These are phyloP conservation scores for Bonia amplexicaulis DNA, from an alignment of 176 grass and related monocot genomes.

Conservation along the genomic window DNA sequence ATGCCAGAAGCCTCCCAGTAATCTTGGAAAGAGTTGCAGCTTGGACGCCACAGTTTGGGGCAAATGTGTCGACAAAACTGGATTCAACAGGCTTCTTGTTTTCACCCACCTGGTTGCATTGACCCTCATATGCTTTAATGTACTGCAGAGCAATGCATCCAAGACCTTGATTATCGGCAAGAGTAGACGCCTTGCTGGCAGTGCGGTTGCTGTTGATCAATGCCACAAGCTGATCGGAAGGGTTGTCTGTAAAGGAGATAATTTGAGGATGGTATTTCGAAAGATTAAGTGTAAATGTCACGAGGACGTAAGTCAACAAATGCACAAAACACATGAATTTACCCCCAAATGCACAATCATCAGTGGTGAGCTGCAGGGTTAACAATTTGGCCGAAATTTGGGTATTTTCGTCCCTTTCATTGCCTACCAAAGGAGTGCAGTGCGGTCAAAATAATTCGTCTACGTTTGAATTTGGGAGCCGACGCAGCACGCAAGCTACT, in stretches of 20 bases:
- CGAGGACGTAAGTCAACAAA: not conserved
- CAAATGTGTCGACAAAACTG: slow-evolving; percentile 64
- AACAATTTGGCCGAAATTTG: no score
- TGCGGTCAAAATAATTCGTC: no score
- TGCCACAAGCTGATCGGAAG: slow-evolving; percentile 67
- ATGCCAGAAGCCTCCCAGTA: slow-evolving; percentile 69
- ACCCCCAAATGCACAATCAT: not conserved
- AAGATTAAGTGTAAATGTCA: not conserved
- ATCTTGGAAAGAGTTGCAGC: slow-evolving; percentile 58
- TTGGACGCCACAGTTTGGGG: slow-evolving; percentile 71
- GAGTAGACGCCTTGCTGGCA: slow-evolving; percentile 54
- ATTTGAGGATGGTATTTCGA: not conserved
- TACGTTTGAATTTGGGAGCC: no score
- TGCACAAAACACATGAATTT: not conserved
- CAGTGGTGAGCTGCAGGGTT: not conserved
- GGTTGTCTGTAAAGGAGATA: slow-evolving; percentile 56
- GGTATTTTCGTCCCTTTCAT: no score
- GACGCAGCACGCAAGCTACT: no score
- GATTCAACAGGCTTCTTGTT: slow-evolving; percentile 70
- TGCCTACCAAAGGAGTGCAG: no score
- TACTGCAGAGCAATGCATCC: slow-evolving; percentile 90
- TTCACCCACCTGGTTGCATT: slow-evolving; percentile 51
- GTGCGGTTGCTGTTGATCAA: slow-evolving; percentile 81
- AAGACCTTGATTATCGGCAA: slow-evolving; percentile 66
- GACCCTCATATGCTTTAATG: slow-evolving; percentile 82